Base-by-base conservation (phyloP, 2,329 filamentous ascomycete species). In the Fusarium fujikuroi region DNA sequence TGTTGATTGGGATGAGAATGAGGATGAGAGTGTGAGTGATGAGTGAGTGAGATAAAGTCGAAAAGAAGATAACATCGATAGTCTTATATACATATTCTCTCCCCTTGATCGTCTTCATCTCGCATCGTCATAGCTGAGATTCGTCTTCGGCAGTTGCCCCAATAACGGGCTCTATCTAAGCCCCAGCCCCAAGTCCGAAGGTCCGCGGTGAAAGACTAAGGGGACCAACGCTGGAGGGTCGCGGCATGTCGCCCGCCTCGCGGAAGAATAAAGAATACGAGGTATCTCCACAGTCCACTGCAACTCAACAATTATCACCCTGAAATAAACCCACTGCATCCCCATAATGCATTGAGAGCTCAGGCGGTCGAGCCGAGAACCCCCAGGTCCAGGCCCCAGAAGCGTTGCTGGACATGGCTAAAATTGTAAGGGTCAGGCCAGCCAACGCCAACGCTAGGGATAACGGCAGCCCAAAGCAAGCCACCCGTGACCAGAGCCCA, bases 81-180 rank as follows among this genome's bases (percentile, higher is more conserved):
- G 34, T 56, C 68, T 74, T 73, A 71, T 73, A 73, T 73, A 63
- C 47, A 69, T n/a, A 23, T 15, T 16, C 23, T n/a, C 30, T n/a
- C 36, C 37, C 32, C 36, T 28, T 39, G 16, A 40, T 50, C 46
- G 56, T 42, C 34, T 49, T 40, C 57, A 59, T 61, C 34, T 36
- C 34, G 50, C 25, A 61, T 66, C 59, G 44, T 62, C 60, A 70
- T 46, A 60, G 30, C 43, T 46, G 36, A 44, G 40, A 68, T 36
- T 36, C 32, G 30, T 21, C 60, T 30, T 18, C 42, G 44, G 56
- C 40, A 65, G 39, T 61, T 56, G n/a, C 54, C 44, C 36, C 49
- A 30, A 39, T 36, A 70, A 39, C n/a, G 32, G 39, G 11, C 14
- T 50, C 53, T 32, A 40, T 50, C 53, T 32, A 40, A 34, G 32